Conservation (phyloP, 129 eudicot species). For the Helianthus tuberosus region DNA sequence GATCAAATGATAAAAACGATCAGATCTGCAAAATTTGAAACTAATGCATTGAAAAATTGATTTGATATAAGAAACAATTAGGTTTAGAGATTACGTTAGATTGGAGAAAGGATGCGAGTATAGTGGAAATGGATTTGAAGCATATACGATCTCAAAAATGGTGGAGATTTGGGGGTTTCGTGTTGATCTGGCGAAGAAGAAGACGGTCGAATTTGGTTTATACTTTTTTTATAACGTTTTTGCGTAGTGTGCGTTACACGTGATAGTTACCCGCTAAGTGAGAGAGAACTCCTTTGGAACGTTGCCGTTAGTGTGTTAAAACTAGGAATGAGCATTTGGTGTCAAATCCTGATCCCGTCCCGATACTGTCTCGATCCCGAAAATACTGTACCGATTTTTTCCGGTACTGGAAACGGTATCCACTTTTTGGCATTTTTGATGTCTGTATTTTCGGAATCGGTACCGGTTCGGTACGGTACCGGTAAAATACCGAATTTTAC, state of each 20-base stretch:
- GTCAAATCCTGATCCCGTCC: too few relatives aligned
- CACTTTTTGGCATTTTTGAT: too few relatives aligned
- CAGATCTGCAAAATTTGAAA: slow-evolving; percentile 43
- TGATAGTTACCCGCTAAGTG: slow-evolving; percentile 29
- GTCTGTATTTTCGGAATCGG: too few relatives aligned
- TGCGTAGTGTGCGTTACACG: slow-evolving; percentile 16
- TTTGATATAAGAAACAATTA: slow-evolving; percentile 9
- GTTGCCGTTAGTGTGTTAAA: background rate
- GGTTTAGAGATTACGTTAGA: slow-evolving; percentile 31
- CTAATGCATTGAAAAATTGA: slow-evolving; percentile 21
- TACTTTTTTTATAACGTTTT: slow-evolving; percentile 6
- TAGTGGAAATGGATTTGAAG: slow-evolving; percentile 37
- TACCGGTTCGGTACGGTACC: too few relatives aligned
- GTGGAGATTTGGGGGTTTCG: slow-evolving; percentile 23
- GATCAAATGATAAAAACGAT: slow-evolving; percentile 36
- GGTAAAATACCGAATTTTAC: too few relatives aligned
- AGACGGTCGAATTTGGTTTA: slow-evolving; percentile 33
- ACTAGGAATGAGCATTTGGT: too few relatives aligned
- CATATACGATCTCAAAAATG: slow-evolving; percentile 18
- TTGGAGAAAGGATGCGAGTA: slow-evolving; percentile 22
- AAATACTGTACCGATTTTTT: too few relatives aligned
- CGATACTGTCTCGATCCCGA: too few relatives aligned
- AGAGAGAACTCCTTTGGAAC: slow-evolving; percentile 19
- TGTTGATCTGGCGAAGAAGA: slow-evolving; percentile 27
- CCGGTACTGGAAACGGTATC: too few relatives aligned